Evolutionary conservation across 805 yeast genomes (phyloP), one percentile per base, ranked within the genome.

Genomic region (Candida chilensis): DNA sequence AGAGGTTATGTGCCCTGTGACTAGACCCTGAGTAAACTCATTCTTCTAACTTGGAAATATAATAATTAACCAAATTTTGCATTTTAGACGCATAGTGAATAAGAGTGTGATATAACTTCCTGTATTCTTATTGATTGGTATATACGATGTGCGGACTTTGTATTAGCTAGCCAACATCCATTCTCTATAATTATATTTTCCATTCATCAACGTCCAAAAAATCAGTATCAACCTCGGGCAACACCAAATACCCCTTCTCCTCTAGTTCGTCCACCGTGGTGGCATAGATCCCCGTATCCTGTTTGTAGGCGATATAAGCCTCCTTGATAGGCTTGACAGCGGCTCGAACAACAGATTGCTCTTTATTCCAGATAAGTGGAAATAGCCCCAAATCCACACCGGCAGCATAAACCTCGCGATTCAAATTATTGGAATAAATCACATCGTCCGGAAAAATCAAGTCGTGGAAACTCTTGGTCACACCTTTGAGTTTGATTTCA

Each of bases 401-500:
- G 17, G 60, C 64, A 33, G 47, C 50, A 17, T 37, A 54, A 27
- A 52, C 50, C 30, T 60, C 50, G 16, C 50, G 47, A 33, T 56
- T 56, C 36, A 71, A 49, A 30, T 56, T 54, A 38, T 67, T 67
- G 41, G 73, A 67, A 46, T 76, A 82, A 16, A 68, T 69, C 1
- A 69, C 74, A 40, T 81, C 92, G 27, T 53, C 53, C 8, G 84
- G 83, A 39, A 50, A 63, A 11, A 54, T 56, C 47, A 79, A 45
- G 34, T 64, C 68, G 42, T 78, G 85, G 49, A 66, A 56, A 1
- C 56, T 52, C 32, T 60, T 41, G 1, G 45, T 37, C 5, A 33
- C 27, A 5, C 81, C 83, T 34, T 67, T 61, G 5, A 32, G 39
- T 11, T 49, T 53, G 9, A 62, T 48, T 19, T 69, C 51, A 16